Percentiles rank a stretch among this genome's conserved stretches.
phyloP scores from a whole-genome alignment of 208 protist genomes.

The Kentomonas sorsogonicus region DNA sequence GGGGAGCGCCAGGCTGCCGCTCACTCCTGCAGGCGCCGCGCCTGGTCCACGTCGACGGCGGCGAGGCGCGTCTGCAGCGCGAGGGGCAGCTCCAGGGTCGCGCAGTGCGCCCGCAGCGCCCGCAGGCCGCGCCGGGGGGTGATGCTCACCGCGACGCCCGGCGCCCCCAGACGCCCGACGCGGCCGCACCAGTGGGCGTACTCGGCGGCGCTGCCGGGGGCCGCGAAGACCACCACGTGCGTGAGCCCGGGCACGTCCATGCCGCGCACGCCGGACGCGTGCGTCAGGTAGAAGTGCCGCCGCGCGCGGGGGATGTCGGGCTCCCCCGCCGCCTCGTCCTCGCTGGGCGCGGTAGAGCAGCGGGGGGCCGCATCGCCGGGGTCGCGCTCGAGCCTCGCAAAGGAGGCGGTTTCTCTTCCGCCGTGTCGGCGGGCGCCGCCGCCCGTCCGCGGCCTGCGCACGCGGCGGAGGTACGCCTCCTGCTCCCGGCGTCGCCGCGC shows the following conservation, averaged over 20 bases:
- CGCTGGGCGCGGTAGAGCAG: neutral
- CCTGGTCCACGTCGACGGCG: constrained; percentile 43
- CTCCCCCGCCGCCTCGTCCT: neutral
- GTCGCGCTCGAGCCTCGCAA: constrained; percentile 13
- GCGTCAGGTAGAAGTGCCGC: constrained; percentile 38
- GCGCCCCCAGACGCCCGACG: constrained; percentile 65
- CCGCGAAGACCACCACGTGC: constrained; percentile 68
- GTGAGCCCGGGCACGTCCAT: constrained; percentile 66
- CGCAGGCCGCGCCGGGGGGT: constrained; percentile 50
- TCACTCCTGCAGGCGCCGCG: constrained; percentile 26
- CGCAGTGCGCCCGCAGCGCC: constrained; percentile 55
- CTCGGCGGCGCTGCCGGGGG: constrained; percentile 50
- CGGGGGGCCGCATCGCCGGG: neutral
- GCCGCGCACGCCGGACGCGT: constrained; percentile 51
- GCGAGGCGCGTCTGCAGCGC: constrained; percentile 41
- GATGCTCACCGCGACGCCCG: constrained; percentile 56
- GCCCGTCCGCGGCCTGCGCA: constrained; percentile 10
- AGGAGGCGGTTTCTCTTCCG: neutral
- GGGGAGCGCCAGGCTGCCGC: no score
- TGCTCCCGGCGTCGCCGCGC: constrained; percentile 28
- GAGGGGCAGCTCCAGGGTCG: constrained; percentile 49
- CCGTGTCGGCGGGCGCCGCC: neutral
- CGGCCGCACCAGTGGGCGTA: constrained; percentile 85
- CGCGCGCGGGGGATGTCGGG: neutral
- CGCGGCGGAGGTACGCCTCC: constrained; percentile 29